Evolutionary conservation across 2,329 filamentous ascomycete genomes (phyloP).

Genomic region (Setomelanomma holmii): DNA sequence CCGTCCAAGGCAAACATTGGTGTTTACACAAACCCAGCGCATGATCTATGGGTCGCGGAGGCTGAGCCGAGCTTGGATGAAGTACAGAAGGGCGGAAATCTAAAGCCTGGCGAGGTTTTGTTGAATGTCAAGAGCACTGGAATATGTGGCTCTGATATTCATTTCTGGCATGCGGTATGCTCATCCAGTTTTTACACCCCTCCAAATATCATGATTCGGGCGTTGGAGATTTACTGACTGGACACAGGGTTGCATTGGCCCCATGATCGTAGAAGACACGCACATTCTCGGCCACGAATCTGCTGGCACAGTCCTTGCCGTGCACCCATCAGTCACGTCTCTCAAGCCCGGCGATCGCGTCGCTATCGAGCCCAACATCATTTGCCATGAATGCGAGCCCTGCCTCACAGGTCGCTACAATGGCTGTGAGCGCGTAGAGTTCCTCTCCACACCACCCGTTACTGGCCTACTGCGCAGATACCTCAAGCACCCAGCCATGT

Average conservation of each 20-base stretch:
- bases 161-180: slow-evolving; percentile 88
- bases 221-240: slow-evolving; percentile 7
- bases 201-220: too few species aligned
- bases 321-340: slow-evolving; percentile 77
- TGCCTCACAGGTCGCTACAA: slow-evolving; percentile 95
- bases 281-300: slow-evolving; percentile 97
- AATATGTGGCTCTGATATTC: slow-evolving; percentile 94
- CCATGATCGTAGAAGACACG: slow-evolving; percentile 88
- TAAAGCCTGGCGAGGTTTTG: slow-evolving; percentile 85
- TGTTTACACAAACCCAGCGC: slow-evolving; percentile 91
- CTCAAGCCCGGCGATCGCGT: slow-evolving; percentile 89
- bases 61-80: slow-evolving; percentile 78
- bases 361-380: slow-evolving; percentile 91
- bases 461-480: slow-evolving; percentile 87
- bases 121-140: slow-evolving; percentile 91
- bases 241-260: slow-evolving; percentile 77
- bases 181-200: background rate
- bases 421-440: slow-evolving; percentile 84
- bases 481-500: slow-evolving; percentile 90
- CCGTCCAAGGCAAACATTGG: slow-evolving; percentile 86
- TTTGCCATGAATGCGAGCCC: slow-evolving; percentile 88
- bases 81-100: slow-evolving; percentile 69
- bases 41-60: slow-evolving; percentile 88
- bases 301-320: slow-evolving; percentile 79
- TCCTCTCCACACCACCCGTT: slow-evolving; percentile 90